Conservation (phyloP, 1,284 basidiomycete species). For the Cystobasidiaceae sp. region DNA sequence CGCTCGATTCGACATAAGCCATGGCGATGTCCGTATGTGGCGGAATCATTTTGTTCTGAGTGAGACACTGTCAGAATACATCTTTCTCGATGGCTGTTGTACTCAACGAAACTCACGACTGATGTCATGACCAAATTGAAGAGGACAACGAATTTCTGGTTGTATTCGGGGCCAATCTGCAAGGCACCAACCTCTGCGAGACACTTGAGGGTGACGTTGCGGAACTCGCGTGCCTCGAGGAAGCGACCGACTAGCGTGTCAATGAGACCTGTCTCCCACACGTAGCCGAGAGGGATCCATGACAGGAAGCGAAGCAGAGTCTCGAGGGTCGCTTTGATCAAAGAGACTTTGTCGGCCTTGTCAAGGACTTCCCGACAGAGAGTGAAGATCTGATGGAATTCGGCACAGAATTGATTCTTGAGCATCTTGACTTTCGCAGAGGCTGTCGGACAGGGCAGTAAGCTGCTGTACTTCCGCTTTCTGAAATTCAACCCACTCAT, state of each 20-base stretch:
- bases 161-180: slow-evolving; percentile 96
- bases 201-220: slow-evolving; percentile 96
- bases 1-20: slow-evolving; percentile 84
- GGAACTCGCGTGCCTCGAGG: slow-evolving; percentile 93
- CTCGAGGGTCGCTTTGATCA: slow-evolving; percentile 93
- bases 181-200: slow-evolving; percentile 90
- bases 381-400: slow-evolving; percentile 94
- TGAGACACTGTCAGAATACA: neutral
- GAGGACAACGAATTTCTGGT: slow-evolving; percentile 93
- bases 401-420: slow-evolving; percentile 96
- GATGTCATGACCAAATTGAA: slow-evolving; percentile 99
- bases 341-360: slow-evolving; percentile 92
- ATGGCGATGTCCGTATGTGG: slow-evolving; percentile 89
- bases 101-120: slow-evolving; percentile 47
- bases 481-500: slow-evolving; percentile 56
- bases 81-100: neutral
- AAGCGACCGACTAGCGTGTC: slow-evolving; percentile 85
- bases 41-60: slow-evolving; percentile 84
- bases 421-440: slow-evolving; percentile 95
- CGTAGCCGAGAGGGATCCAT: slow-evolving; percentile 99
- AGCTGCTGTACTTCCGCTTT: neutral
- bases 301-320: slow-evolving; percentile 85
- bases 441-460: slow-evolving; percentile 43
- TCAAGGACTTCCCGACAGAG: slow-evolving; percentile 93
- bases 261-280: slow-evolving; percentile 97